Conservation (phyloP, 495 filamentous ascomycete genomes). For the Cercophora sp. region DNA sequence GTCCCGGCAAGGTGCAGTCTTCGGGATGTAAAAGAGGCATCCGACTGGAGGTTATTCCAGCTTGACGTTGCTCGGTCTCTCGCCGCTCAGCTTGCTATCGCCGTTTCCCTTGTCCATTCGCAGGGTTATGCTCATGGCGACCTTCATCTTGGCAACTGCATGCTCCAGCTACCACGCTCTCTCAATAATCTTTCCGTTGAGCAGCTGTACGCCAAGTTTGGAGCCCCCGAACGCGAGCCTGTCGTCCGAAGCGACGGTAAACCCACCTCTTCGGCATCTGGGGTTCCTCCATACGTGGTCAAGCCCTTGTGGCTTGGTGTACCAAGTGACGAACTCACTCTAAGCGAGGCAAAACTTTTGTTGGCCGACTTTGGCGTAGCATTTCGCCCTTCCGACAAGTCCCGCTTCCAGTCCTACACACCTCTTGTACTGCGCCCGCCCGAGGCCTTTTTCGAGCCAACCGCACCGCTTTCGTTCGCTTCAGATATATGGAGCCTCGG, state of each 20-base stretch:
- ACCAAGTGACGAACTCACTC: conserved; percentile 16
- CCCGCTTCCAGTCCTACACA: conserved; percentile 27
- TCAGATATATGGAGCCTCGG: conserved; percentile 40
- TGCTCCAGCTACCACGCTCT: conserved; percentile 33
- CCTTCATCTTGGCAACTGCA: conserved; percentile 36
- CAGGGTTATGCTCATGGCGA: conserved; percentile 37
- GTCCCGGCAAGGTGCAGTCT: conserved; percentile 26
- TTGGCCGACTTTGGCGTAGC: conserved; percentile 40
- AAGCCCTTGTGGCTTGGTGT: conserved; percentile 23
- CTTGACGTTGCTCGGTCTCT: conserved; percentile 39
- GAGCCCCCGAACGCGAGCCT: conserved; percentile 21
- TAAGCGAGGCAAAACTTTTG: conserved; percentile 27
- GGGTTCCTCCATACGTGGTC: conserved; percentile 19
- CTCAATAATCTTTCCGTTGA: conserved; percentile 30
- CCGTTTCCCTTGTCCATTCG: conserved; percentile 33
- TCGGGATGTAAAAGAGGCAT: conserved; percentile 28
- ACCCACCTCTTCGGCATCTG: conserved; percentile 6
- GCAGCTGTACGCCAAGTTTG: conserved; percentile 31
- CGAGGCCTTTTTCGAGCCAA: conserved; percentile 30
- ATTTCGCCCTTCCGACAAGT: conserved; percentile 27
- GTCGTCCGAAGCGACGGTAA: conserved; percentile 23
- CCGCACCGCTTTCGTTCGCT: conserved; percentile 27
- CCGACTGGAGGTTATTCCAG: conserved; percentile 34
- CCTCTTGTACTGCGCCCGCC: conserved; percentile 30
- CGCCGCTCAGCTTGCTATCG: conserved; percentile 36